Evolutionary conservation across 176 grass and related monocot species (phyloP).

Genomic region (Pharus latifolius): DNA sequence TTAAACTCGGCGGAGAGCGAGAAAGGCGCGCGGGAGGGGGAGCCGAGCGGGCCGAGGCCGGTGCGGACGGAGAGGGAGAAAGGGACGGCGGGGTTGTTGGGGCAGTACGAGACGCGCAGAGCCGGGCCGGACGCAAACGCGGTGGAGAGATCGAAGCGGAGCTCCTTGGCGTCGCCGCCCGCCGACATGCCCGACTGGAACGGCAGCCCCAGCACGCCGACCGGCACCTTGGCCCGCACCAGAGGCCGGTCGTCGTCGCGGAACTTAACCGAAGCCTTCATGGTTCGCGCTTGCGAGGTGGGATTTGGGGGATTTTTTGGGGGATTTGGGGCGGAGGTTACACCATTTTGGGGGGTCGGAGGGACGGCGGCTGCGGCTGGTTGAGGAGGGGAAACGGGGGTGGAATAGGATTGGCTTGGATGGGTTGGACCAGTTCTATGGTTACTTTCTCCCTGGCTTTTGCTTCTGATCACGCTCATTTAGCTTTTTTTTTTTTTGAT

Average conservation of each 20-base stretch:
- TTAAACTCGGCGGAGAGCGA: constrained; percentile 71
- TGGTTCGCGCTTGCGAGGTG: constrained; percentile 8
- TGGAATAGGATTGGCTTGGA: constrained; percentile 3
- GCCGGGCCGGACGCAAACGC: constrained; percentile 57
- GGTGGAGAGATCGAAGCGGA: constrained; percentile 74
- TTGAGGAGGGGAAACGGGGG: neutral
- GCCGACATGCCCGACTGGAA: constrained; percentile 67
- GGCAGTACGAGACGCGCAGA: constrained; percentile 70
- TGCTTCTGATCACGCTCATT: neutral
- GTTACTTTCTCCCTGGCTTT: neutral
- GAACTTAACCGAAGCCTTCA: constrained; percentile 96
- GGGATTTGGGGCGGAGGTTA: constrained; percentile 20
- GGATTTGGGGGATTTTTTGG: constrained; percentile 17
- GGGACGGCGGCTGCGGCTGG: constrained; percentile 15
- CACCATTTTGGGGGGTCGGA: constrained; percentile 13
- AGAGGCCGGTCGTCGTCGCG: constrained; percentile 64
- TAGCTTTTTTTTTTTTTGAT: neutral
- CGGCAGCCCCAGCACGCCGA: constrained; percentile 70
- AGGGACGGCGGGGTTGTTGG: constrained; percentile 53
- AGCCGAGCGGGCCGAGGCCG: constrained; percentile 53
- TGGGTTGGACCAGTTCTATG: neutral
- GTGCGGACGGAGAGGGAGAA: constrained; percentile 78
- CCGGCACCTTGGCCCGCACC: constrained; percentile 69
- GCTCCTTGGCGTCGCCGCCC: constrained; percentile 43
- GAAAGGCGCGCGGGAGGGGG: constrained; percentile 44